Conservation (phyloP, 2,329 filamentous ascomycete species). For the Parastagonospora nodorum region DNA sequence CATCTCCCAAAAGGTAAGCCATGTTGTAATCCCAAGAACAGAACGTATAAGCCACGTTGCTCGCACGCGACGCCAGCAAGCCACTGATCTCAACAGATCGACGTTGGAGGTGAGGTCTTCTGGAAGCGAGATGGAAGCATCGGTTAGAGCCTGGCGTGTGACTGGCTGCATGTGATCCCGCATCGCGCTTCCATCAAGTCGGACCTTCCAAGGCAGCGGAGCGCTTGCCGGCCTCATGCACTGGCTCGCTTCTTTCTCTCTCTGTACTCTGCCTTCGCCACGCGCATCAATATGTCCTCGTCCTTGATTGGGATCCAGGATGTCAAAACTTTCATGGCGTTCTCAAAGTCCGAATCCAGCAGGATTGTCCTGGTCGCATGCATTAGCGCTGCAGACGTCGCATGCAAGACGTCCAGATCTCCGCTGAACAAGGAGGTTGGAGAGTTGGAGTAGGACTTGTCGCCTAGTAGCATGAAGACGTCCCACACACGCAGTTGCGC, state of each 20-base stretch:
- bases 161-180: conserved; percentile 10
- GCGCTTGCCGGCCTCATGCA: conserved; percentile 24
- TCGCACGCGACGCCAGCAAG: conserved; percentile 36
- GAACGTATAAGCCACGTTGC: conserved; percentile 42
- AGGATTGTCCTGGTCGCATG: conserved; percentile 88
- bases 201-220: conserved; percentile 12
- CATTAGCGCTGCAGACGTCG: conserved; percentile 85
- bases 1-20: conserved; percentile 18
- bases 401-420: conserved; percentile 86
- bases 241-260: conserved; percentile 59
- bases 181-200: conserved; percentile 13
- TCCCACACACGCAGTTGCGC: conserved; percentile 97
- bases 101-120: conserved; percentile 24
- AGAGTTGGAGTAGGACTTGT: conserved; percentile 58
- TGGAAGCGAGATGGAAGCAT: conserved; percentile 32
- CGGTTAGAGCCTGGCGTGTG: conserved; percentile 19
- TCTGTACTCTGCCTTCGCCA: conserved; percentile 87
- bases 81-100: conserved; percentile 44
- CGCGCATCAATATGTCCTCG: conserved; percentile 89
- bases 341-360: conserved; percentile 93
- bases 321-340: conserved; percentile 95
- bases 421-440: conserved; percentile 52
- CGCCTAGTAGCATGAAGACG: conserved; percentile 92
- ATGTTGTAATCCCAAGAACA: conserved; percentile 16
- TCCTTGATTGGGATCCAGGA: conserved; percentile 94